These are phyloP conservation scores for Glycine tomentella DNA, from an alignment of 306 rosid genomes.

Conservation along the genomic window DNA sequence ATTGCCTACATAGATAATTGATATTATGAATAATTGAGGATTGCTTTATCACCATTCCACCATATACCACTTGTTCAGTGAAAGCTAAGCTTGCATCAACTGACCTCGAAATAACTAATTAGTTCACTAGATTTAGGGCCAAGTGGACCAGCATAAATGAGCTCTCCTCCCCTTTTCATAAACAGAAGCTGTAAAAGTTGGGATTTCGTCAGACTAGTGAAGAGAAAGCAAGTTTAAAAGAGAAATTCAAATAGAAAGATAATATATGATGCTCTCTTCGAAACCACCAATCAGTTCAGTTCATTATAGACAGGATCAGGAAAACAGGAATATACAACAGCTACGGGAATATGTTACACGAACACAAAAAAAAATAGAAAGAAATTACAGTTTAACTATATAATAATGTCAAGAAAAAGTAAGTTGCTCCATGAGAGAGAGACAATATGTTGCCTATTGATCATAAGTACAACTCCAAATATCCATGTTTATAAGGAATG, in stretches of 20 bases:
- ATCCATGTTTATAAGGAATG: conserved; percentile 17
- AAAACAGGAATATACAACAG: conserved; percentile 20
- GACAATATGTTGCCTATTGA: not conserved
- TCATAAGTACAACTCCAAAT: conserved; percentile 4
- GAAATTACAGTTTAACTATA: not conserved
- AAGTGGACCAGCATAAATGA: conserved; percentile 98
- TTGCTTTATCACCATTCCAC: conserved; percentile 38
- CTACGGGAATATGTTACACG: not conserved
- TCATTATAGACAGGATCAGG: conserved; percentile 3
- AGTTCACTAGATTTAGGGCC: conserved; percentile 91
- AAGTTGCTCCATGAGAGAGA: conserved; percentile 12
- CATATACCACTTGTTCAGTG: conserved; percentile 13
- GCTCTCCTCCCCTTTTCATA: conserved; percentile 99
- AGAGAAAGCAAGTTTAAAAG: conserved; percentile 17
- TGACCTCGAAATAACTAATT: conserved; percentile 89
- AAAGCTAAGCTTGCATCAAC: conserved; percentile 43
- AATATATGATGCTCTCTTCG: conserved; percentile 24
- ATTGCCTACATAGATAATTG: conserved; percentile 65
- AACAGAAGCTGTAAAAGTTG: conserved; percentile 76
- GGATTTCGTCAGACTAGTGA: conserved; percentile 36
- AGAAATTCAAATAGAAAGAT: conserved; percentile 30
- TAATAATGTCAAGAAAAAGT: conserved; percentile 4
- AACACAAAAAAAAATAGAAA: conserved; percentile 7
- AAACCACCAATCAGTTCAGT: conserved; percentile 5
- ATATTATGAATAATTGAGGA: conserved; percentile 38